Conservation (phyloP, 768 basidiomycete genomes). For the Mycena amicta region DNA sequence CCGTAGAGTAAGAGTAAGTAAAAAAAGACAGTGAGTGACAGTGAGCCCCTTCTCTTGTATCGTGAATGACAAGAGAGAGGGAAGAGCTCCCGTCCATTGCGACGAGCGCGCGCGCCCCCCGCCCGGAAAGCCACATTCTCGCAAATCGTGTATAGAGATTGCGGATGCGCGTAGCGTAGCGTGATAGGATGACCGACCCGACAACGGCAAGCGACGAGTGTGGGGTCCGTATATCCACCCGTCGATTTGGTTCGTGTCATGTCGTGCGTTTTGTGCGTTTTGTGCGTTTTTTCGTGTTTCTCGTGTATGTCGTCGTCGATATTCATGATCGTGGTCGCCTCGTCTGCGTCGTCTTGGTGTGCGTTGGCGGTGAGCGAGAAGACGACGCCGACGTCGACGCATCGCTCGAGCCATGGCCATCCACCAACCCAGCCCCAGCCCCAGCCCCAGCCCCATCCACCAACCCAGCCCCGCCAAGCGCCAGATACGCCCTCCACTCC, state of each 20-base stretch:
- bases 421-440: neutral
- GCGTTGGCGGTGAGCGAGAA: neutral
- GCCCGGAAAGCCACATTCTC: neutral
- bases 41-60: too few relatives aligned
- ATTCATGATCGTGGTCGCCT: neutral
- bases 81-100: neutral
- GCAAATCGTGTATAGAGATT: too few relatives aligned
- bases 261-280: too few relatives aligned
- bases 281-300: neutral
- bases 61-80: neutral
- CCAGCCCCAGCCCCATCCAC: neutral
- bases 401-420: neutral
- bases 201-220: neutral
- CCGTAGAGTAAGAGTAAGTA: too few relatives aligned
- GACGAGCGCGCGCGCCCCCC: neutral
- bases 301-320: neutral
- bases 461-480: conserved; percentile 8
- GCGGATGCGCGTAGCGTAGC: neutral
- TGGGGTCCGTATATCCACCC: too few relatives aligned
- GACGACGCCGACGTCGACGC: neutral
- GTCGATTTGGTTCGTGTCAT: too few relatives aligned
- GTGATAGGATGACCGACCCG: neutral
- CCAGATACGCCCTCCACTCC: conserved; percentile 58
- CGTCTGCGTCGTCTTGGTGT: neutral
- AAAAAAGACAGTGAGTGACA: too few relatives aligned